Evolutionary conservation across 1,139 yeast genomes (phyloP), one percentile per base, ranked within the genome.

Genomic region (Pneumocystis carinii): DNA sequence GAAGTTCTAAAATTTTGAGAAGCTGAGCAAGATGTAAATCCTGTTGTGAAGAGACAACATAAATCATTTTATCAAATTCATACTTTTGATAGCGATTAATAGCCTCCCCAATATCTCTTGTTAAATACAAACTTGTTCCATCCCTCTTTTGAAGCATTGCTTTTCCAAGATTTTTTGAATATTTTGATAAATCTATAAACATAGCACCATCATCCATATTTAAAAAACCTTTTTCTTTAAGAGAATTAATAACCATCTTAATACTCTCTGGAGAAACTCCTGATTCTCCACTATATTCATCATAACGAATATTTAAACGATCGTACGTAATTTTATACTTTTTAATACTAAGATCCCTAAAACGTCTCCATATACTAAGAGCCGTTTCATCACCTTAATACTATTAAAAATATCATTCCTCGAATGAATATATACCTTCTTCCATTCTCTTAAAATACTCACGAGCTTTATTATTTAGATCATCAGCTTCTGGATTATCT

Each of bases 81-180:
- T 86, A 88, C 70, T 80, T 82, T 65, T 87, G 84, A 73, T 88
- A 81, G 79, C 99, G 90, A 71, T 86, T 88, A 72, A 86, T 85
- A 64, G 98, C 98, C 72, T 92, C 97, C 71, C 98, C 97, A 66
- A 94, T 88, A 76, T 94, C 99, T 79, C 99, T 86, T 67, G 97
- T 90, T 71, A 94, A 78, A 75, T 94, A 94, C 68, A 94, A 79
- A 17, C 96, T 87, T 42, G 99, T 88, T 74, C 98, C 98, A 73
- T 94, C 98, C 59, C 90, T 84, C 77, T 94, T 94, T 74, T 90
- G 92, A 63, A 94, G 94, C 69, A 94, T 82, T 66, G 90, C 89
- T 77, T 92, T 92, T 69, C 97, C 98, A 67, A 94, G 80, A 75
- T 90, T 90, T 80, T 92, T 92, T 79, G 87, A 88, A 78, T 85